A percentile compares a stretch with the other conserved stretches of the same genome.
These are phyloP conservation scores for Tulasnella sp. DNA, from an alignment of 768 basidiomycete species.

Conservation along the genomic window DNA sequence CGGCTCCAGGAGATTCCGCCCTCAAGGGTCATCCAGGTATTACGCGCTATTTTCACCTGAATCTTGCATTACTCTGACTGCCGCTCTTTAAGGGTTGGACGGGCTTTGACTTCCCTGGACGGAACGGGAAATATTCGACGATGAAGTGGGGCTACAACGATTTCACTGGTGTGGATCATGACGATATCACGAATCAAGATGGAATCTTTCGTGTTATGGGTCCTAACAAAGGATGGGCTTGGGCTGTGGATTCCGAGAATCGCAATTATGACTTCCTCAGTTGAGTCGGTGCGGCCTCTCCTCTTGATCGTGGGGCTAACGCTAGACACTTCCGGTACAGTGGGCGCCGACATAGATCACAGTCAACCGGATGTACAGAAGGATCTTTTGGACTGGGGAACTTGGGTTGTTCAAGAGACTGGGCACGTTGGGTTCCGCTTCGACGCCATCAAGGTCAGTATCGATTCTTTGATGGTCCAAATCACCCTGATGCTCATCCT, in stretches of 20 bases:
- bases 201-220: slow-evolving; percentile 42
- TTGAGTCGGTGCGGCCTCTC: slow-evolving; percentile 3
- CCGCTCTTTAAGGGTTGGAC: slow-evolving; percentile 29
- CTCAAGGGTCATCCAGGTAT: not conserved
- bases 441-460: slow-evolving; percentile 41
- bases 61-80: no score
- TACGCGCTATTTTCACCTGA: not conserved
- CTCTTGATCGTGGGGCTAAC: not conserved
- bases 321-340: not conserved
- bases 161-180: slow-evolving; percentile 40
- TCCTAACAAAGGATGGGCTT: slow-evolving; percentile 41
- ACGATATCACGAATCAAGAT: slow-evolving; percentile 38
- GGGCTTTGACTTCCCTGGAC: slow-evolving; percentile 42
- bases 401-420: slow-evolving; percentile 42
- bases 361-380: slow-evolving; percentile 40
- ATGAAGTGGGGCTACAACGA: slow-evolving; percentile 37
- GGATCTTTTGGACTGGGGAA: slow-evolving; percentile 40
- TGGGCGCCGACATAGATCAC: slow-evolving; percentile 38
- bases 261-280: slow-evolving; percentile 34
- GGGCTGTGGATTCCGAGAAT: slow-evolving; percentile 41
- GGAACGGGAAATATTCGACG: slow-evolving; percentile 37
- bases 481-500: slow-evolving; percentile 17
- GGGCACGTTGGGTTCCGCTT: slow-evolving; percentile 45
- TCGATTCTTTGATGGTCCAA: no score
- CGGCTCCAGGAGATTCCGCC: not conserved